Evolutionary conservation across 2,329 filamentous ascomycete species (phyloP), one percentile per base, ranked within the genome.

Genomic region (Phialophora expanda): DNA sequence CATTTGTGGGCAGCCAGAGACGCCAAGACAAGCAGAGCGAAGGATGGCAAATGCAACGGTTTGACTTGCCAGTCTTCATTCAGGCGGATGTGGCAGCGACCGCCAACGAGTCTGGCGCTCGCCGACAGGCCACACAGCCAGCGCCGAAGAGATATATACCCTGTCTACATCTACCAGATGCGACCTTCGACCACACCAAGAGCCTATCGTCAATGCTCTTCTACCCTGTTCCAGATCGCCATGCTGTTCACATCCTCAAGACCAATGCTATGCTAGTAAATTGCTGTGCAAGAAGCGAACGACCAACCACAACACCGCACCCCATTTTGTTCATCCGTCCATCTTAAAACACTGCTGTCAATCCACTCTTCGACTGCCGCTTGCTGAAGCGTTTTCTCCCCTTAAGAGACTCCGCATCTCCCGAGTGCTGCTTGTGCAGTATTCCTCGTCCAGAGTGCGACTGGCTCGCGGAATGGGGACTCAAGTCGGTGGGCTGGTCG

Each of bases 331-430:
- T 32, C 34, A 5, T 46, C 60, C 46, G 34, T 22, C 26, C 66
- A 58, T 65, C 78, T 38, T 77, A 96, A 76, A 97, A 97, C 58
- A 92, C 90, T 56, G 93, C 90, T 30, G 92, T 92, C 56, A 97
- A 85, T n/a, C 94, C 93, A 77, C 92, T 97, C 80, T 96, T 96
- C 17, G 91, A 96, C 79, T 97, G 92, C 72, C 94, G 85, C 79
- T 95, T 95, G 80, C 93, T 97, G 79, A 97, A 98, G 56, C 86
- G 79, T 75, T 87, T 88, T 71, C 83, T 82, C 56, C 84, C 84
- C 75, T 86, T 87, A 17, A 84, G 73, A n/a, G 83, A 85, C 59
- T 85, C 84, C 56, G 78, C 77, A 70, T 86, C 84, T 57, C 77
- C 70, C 74, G 76, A 71, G 61, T 78, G 76, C 58, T 78, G 77